Base-by-base conservation (phyloP, 2,329 filamentous ascomycete species). In the Thermothelomyces thermophilus region DNA sequence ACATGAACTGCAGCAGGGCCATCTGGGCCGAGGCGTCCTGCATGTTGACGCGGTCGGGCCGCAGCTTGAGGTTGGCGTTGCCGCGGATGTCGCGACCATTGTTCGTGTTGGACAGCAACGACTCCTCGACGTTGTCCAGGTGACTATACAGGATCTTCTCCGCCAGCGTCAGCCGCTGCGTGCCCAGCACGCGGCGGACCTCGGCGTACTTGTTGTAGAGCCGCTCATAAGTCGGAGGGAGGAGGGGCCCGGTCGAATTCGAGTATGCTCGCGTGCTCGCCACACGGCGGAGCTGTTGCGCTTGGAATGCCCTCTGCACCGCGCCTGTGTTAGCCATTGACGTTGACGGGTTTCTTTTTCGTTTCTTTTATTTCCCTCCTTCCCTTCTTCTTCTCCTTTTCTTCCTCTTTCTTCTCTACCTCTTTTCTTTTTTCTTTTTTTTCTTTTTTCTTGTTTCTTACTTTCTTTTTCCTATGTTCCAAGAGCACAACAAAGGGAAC, bases 61-160 rank as follows among this genome's bases (percentile, higher is more conserved):
- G 95, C 68, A 98, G 85, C 74, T 95, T 95, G 70, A 98, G 77
- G 66, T 95, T 97, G 44, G 90, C 90, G 64, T 83, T 83, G 59
- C 91, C 91, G 36, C 93, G 83, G 55, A 98, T 85, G 63, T 85
- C 79, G 45, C 80, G 80, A 59, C 90, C 91, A 77, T 90, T 88
- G 68, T 88, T 79, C 43, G 90, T 96, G 63, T 83, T 82, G 46
- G 80, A 82, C 53, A 95, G 75, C 46, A 98, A 80, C 33, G 89
- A 90, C 67, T 95, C 90, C 70, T 95, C 90, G 6, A 84, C 81
- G 63, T 89, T 87, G 70, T 93, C 85, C 57, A 98, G 76, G 72
- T 98, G 93, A 62, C 90, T 89, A 75, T 97, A 98, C 51, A 98
- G 79, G 63, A 98, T 96, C 79, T 98, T 98, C 72, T 98, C 93